A percentile compares a stretch with the other conserved stretches of the same genome.
Conservation (phyloP, 306 rosid species). For the Amphicarpaea edgeworthii region DNA sequence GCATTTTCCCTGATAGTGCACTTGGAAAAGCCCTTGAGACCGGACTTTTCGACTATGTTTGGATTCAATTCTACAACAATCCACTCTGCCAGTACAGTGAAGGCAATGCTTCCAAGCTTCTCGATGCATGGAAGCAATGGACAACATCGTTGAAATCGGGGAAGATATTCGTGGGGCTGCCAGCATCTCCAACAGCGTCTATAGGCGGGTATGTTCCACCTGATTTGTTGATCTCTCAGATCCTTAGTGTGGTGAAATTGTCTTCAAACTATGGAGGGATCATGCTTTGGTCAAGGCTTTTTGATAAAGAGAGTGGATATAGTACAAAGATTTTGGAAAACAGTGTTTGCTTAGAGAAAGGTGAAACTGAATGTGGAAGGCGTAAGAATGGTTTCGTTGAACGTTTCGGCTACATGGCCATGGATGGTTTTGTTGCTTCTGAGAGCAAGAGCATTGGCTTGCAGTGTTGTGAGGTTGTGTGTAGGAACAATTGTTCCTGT, state of each 20-base stretch:
- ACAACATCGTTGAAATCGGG: constrained; percentile 30
- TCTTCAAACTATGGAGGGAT: constrained; percentile 64
- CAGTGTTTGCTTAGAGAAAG: constrained; percentile 20
- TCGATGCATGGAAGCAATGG: constrained; percentile 58
- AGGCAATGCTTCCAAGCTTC: constrained; percentile 17
- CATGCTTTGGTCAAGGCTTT: constrained; percentile 58
- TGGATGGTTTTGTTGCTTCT: not conserved
- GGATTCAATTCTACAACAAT: constrained; percentile 57
- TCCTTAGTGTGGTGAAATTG: constrained; percentile 50
- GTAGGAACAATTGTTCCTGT: constrained; percentile 8
- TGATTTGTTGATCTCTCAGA: constrained; percentile 38
- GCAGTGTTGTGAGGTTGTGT: constrained; percentile 1
- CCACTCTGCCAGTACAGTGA: constrained; percentile 49
- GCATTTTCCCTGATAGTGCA: constrained; percentile 49
- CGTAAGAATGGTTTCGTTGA: not conserved
- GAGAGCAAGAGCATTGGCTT: not conserved
- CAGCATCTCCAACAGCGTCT: constrained; percentile 40
- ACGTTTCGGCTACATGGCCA: constrained; percentile 29
- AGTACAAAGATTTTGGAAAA: constrained; percentile 39
- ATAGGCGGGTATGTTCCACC: constrained; percentile 53
- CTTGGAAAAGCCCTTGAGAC: constrained; percentile 31
- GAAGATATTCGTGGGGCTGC: constrained; percentile 58
- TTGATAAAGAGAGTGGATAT: constrained; percentile 50
- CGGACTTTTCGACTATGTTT: constrained; percentile 57
- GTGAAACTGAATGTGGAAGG: not conserved